Evolutionary conservation across 176 grass and related monocot genomes (phyloP).

Genomic region (Microstegium vimineum): DNA sequence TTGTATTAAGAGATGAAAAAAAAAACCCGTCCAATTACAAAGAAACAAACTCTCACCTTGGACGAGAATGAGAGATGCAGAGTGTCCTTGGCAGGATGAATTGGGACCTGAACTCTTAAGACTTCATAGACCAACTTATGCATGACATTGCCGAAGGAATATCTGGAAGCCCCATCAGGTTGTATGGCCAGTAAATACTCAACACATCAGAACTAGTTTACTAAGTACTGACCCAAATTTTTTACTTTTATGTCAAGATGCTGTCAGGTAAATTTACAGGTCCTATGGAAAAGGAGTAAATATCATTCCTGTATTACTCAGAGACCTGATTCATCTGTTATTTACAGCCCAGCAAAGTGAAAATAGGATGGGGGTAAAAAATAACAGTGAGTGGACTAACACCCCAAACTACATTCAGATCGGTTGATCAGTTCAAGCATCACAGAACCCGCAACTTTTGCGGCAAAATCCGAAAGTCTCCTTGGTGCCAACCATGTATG

Average conservation of each 20-base stretch:
- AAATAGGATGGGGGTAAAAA: background rate
- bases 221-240: too few relatives aligned
- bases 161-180: background rate
- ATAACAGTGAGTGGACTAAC: background rate
- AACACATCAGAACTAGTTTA: background rate
- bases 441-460: constrained; percentile 53
- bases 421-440: background rate
- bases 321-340: background rate
- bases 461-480: constrained; percentile 42
- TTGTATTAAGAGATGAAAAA: too few relatives aligned
- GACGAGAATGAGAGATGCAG: too few relatives aligned
- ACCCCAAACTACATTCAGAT: background rate
- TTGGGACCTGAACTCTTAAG: background rate
- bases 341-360: background rate
- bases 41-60: too few relatives aligned
- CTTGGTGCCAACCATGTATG: constrained; percentile 55
- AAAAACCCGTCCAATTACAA: too few relatives aligned
- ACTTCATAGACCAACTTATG: background rate
- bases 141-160: background rate
- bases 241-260: background rate
- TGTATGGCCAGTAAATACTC: background rate
- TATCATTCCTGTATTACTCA: background rate
- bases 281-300: background rate
- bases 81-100: too few relatives aligned
- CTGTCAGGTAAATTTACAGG: background rate